Evolutionary conservation across 225 moss, liverwort and hornwort genomes (phyloP).

Genomic region (Rhytidiadelphus loreus): DNA sequence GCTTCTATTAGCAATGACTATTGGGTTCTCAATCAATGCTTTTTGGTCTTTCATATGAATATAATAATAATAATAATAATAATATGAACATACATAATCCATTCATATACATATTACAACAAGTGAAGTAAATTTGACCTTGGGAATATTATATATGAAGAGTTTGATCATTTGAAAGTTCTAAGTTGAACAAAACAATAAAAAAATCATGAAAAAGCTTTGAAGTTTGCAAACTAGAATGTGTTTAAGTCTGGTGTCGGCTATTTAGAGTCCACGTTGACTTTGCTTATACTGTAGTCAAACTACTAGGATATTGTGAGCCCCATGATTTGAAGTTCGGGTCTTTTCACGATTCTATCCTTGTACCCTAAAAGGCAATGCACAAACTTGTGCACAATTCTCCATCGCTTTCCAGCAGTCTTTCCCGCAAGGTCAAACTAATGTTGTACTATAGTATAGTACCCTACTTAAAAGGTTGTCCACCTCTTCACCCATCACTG

Average conservation of each 20-base stretch:
- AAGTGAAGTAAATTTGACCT: neutral
- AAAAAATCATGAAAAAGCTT: neutral
- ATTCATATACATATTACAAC: neutral
- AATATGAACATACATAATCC: neutral
- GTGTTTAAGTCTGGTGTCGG: accelerated
- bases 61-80: neutral
- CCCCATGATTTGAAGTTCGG: neutral
- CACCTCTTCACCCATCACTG: neutral
- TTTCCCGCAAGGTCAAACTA: neutral
- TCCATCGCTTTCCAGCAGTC: too few relatives aligned
- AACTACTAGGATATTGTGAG: neutral
- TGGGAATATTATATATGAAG: neutral
- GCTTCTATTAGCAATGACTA: too few relatives aligned
- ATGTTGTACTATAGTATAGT: neutral
- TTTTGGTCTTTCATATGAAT: neutral
- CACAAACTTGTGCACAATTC: accelerated
- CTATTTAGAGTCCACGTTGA: neutral
- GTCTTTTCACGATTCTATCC: neutral
- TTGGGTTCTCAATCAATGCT: neutral
- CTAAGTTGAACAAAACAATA: too few relatives aligned
- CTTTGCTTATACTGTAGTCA: accelerated
- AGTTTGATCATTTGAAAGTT: too few relatives aligned
- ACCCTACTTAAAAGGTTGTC: too few relatives aligned
- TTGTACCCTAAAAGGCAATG: accelerated
- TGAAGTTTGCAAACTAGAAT: neutral